Evolutionary conservation across 2,329 filamentous ascomycete species (phyloP).

Genomic region (Paracorniculantispora psalliotae): DNA sequence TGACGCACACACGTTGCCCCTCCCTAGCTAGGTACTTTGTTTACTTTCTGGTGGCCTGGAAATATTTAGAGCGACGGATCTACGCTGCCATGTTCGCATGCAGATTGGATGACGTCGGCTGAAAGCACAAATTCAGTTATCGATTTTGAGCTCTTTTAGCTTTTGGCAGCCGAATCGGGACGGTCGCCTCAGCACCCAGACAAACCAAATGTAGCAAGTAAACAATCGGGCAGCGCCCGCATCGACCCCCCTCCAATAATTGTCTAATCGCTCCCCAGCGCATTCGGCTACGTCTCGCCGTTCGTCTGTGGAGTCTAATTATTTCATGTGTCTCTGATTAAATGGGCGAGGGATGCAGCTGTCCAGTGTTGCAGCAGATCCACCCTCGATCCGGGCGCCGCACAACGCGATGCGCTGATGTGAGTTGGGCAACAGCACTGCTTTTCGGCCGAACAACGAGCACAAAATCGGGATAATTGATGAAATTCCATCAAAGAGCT

Average conservation of each 20-base stretch:
- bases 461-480: not conserved
- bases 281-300: constrained; percentile 1
- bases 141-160: not conserved
- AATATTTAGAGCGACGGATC: not conserved
- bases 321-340: constrained; percentile 11
- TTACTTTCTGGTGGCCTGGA: not conserved
- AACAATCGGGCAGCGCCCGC: constrained; percentile 7
- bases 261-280: not conserved
- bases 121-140: not conserved
- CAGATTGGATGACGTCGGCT: not conserved
- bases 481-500: not conserved
- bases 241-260: not conserved
- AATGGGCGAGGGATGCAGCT: constrained; percentile 3
- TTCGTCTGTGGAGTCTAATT: constrained; percentile 6
- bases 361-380: not conserved
- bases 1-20: not conserved
- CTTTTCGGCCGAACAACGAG: not conserved
- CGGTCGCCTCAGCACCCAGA: not conserved
- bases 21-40: not conserved
- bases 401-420: not conserved
- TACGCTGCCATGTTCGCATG: not conserved
- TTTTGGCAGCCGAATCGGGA: not conserved
- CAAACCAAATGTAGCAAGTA: not conserved
- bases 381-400: not conserved
- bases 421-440: not conserved